Base-by-base conservation (phyloP, 495 filamentous ascomycete genomes). In the Evernia prunastri region DNA sequence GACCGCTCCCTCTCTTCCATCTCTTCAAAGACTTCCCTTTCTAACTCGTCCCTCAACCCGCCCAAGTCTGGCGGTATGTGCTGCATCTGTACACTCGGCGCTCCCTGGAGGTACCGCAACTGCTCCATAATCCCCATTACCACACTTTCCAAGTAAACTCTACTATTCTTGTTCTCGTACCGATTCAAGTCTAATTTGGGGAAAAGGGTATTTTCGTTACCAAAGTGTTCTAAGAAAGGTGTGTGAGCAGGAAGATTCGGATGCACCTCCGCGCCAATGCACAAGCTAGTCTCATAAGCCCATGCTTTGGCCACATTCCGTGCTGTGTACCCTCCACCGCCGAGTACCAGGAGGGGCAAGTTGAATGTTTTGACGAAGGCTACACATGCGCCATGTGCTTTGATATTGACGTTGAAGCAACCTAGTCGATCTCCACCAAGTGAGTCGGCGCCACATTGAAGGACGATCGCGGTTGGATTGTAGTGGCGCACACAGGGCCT, bases 281-380 rank as follows among this genome's bases (percentile, higher is more conserved):
- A 90, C 68, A 98, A 87, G 64, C 88, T 87, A 25, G 94, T 98
- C 77, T 98, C 94, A 76, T 95, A 91, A 43, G 92, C 89, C 94
- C 94, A 98, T 56, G 91, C 88, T 58, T 95, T 87, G 17, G 93
- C 94, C 31, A 98, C 94, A 70, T 98, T 98, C 56, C 93, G 85
- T 12, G 94, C 90, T n/a, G 94, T 98, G 77, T 98, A 98, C 17
- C 94, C 94, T 60, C 94, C 94, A 45, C 94, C 94, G 33, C 94
- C 94, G 63, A 97, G 87, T 68, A 98, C 84, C 58, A 98, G 84
- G 56, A 97, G 78, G 31, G 92, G 94, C 0, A 94, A 75, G 23
- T 81, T 78, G 65, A 90, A 82, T 29, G 77, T 84, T 73, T 96
- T 96, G 72, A 89, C 88, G 72, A 86, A 96, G 49, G 85, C 84